Evolutionary conservation across 345 rosid species (phyloP), one percentile per base, ranked within the genome.

Genomic region (Citrus unshiu): DNA sequence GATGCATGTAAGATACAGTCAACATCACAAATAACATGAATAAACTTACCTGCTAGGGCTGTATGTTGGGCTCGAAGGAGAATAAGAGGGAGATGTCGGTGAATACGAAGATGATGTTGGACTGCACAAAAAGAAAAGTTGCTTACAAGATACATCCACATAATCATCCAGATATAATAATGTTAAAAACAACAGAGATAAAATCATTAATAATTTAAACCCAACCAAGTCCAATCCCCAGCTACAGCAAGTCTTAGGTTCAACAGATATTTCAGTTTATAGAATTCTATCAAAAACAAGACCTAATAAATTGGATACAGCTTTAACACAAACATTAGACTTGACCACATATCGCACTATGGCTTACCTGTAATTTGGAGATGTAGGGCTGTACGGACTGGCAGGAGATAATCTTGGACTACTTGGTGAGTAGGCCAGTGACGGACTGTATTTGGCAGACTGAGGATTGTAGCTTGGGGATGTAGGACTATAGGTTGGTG

Each of bases 61-160:
- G 86, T 90, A 93, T 57, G 97, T 80, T 46, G 99, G 97, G 82
- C 93, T 93, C 32, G 99, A 90, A 78, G 97, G 95, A 3, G 98
- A 96, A 80, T 94, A 94, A 6, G 97, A 86, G 34, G 97, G 98
- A 78, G 99, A 93, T 18, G 99, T 91, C 4, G 98, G 99, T 9
- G 99, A 95, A 85, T 92, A 91, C 1, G 98, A 92, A 10, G 97
- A 93, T 0, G 97, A 94, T 14, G 99, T 91, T 0, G 98, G 99
- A 81, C 98, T 96, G 90, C 83, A 80, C 70, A 25, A 65, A 46
- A 46, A 13, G 5, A 71, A 0, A 69, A 67, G 37, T 0, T 7
- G 30, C 30, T 24, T 8, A 61, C 25, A 30, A n/a, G 7, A 37
- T 25, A 58, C 12, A 7, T 29, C 37, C 27, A 64, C 5, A 78